These are phyloP conservation scores for Acorus calamus DNA, from an alignment of 106 monocot genomes.

Conservation along the genomic window DNA sequence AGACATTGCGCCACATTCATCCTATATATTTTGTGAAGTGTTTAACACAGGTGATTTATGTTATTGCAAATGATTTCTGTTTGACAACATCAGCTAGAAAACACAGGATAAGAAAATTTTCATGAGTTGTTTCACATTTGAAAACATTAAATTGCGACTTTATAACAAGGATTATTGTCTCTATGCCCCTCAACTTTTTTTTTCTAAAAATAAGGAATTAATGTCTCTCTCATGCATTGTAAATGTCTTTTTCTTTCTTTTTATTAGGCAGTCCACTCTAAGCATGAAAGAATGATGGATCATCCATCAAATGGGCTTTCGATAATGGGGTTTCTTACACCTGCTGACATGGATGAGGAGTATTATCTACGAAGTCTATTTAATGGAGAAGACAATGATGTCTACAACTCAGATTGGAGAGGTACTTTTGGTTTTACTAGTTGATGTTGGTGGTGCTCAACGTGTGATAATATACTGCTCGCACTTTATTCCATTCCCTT, in stretches of 20 bases:
- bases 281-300: conserved; percentile 32
- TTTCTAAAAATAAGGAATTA: background rate
- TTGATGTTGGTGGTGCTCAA: too few species aligned
- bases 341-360: conserved; percentile 64
- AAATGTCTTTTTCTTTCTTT: background rate
- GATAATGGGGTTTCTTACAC: conserved; percentile 62
- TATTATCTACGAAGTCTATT: conserved; percentile 57
- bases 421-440: conserved; percentile 15
- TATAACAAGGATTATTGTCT: too few species aligned
- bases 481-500: background rate
- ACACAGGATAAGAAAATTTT: too few species aligned
- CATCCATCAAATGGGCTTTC: conserved; percentile 59
- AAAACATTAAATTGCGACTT: too few species aligned
- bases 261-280: conserved; percentile 34
- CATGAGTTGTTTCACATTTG: too few species aligned
- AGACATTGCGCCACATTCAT: conserved; percentile 47
- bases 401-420: conserved; percentile 58
- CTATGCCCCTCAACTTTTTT: too few species aligned
- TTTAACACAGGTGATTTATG: conserved; percentile 45
- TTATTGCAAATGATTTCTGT: too few species aligned
- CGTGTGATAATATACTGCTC: background rate
- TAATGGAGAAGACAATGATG: conserved; percentile 25
- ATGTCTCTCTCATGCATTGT: background rate
- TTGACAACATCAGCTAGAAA: too few species aligned
- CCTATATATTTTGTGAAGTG: conserved; percentile 71